phyloP scores from a whole-genome alignment of 2,329 filamentous ascomycete genomes.

The Blastomyces silverae region DNA sequence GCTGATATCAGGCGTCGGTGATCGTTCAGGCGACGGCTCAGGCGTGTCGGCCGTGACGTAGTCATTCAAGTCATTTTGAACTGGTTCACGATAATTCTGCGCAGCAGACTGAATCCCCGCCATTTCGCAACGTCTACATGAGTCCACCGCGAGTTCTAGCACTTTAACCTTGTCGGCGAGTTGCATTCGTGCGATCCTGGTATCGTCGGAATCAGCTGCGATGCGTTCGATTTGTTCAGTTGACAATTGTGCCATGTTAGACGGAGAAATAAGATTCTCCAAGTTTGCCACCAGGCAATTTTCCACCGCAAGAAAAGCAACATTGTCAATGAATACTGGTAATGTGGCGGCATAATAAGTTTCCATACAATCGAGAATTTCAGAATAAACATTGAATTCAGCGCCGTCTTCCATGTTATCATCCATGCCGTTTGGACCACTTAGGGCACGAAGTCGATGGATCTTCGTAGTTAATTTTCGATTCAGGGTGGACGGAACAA shows the following conservation, averaged over 20 bases:
- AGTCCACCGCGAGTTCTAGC: conserved; percentile 19
- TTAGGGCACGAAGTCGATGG: conserved; percentile 15
- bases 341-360: conserved; percentile 27
- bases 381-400: conserved; percentile 18
- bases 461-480: conserved; percentile 17
- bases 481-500: conserved; percentile 22
- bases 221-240: conserved; percentile 25
- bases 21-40: conserved; percentile 12
- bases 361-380: conserved; percentile 24
- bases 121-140: conserved; percentile 23
- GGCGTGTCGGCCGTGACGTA: conserved; percentile 11
- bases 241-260: conserved; percentile 30
- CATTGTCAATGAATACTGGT: conserved; percentile 34
- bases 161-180: conserved; percentile 19
- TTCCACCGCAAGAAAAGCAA: conserved; percentile 35
- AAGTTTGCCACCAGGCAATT: conserved; percentile 35
- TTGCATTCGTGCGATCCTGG: conserved; percentile 14
- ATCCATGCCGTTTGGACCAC: conserved; percentile 12
- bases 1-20: conserved; percentile 8
- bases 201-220: conserved; percentile 25
- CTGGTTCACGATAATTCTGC: conserved; percentile 16
- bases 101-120: conserved; percentile 18
- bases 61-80: conserved; percentile 13
- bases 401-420: conserved; percentile 8
- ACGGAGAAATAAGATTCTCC: conserved; percentile 31